Evolutionary conservation across 495 filamentous ascomycete genomes (phyloP), one percentile per base, ranked within the genome.

Genomic region (Daldinia childiae): DNA sequence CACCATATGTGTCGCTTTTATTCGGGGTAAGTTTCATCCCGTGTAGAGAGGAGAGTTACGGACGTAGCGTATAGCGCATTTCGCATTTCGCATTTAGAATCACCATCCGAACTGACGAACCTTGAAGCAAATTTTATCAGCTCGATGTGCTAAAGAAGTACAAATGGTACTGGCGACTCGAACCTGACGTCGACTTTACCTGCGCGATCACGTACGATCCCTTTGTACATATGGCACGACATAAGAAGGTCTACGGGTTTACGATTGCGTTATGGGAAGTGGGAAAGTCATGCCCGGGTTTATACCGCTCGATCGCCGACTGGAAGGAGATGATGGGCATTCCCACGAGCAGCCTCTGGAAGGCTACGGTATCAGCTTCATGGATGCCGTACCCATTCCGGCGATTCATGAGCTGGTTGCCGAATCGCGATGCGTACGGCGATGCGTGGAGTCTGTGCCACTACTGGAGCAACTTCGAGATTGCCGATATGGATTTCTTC

Each of bases 1-100:
- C 95, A 99, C 76, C 92, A 97, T 82, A 96, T 96, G 93, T 96
- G 93, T 79, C 88, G 95, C 55, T 99, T 99, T 83, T 98, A 97
- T 82, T 99, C 95, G 39, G 95, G 95, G 92, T 95, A 80, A 64
- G 81, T 78, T 52, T 30, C 67, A 41, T 45, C 30, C 41, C 11
- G 4, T 17, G 14, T 39, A 12, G n/a, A 17, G 56, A 54, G n/a
- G 39, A 43, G 19, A 41, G 27, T 7, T 11, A 29, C 41, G 21
- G 21, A 45, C 24, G 29, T 24, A 38, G 48, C 62, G 58, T 43
- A 38, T 29, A 26, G 30, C 39, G 15, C 39, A n/a, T 15, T 26
- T 29, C n/a, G n/a, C n/a, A n/a, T n/a, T n/a, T n/a, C n/a, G n/a
- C n/a, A n/a, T 15, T 26, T 29, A 34, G 39, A 26, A 32, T 12